Evolutionary conservation across 805 yeast species (phyloP), one percentile per base, ranked within the genome.

Genomic region (Wickerhamomyces queroliae): DNA sequence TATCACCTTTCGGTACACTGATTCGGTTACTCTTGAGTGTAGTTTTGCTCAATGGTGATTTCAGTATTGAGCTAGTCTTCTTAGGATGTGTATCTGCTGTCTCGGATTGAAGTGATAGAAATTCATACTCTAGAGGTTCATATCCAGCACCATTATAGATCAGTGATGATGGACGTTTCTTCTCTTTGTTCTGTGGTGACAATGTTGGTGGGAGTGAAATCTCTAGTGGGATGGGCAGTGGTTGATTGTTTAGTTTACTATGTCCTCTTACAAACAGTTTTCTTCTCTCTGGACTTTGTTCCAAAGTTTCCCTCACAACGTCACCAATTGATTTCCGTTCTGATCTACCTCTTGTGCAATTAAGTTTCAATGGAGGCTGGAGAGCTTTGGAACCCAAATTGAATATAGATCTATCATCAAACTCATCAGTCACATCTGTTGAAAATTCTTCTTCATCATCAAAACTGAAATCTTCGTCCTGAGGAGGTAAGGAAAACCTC

Each of bases 191-290:
- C 28, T 43, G 39, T 5, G 66, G 64, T 0, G 69, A 64, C 16
- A 66, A 39, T 22, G 44, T 50, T 5, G 70, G 70, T 9, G 72
- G 72, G 8, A 66, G 42, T 3, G 49, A 42, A 7, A 61, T 52
- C 38, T 65, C 65, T 12, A 63, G 50, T 8, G 72, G 72, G 2
- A 66, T 55, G 1, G 72, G 63, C 1, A 65, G 50, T 12, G 48
- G 43, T 27, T 53, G 53, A 15, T 43, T 43, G 43, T 64, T 66
- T 29, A 66, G 41, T 7, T 66, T 62, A 0, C 70, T 61, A 28
- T 60, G 57, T 3, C 68, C 56, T 8, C 64, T 52, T 16, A 66
- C 39, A 37, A 60, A 64, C 12, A 66, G 47, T 33, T 53, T 53
- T 7, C 37, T 29, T 19, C 57, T 47, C 4, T 47, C 45, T 1